A percentile compares a stretch with the other conserved stretches of the same genome.
Conservation (phyloP, 352 stramenopile genomes). For the Bremia lactucae region DNA sequence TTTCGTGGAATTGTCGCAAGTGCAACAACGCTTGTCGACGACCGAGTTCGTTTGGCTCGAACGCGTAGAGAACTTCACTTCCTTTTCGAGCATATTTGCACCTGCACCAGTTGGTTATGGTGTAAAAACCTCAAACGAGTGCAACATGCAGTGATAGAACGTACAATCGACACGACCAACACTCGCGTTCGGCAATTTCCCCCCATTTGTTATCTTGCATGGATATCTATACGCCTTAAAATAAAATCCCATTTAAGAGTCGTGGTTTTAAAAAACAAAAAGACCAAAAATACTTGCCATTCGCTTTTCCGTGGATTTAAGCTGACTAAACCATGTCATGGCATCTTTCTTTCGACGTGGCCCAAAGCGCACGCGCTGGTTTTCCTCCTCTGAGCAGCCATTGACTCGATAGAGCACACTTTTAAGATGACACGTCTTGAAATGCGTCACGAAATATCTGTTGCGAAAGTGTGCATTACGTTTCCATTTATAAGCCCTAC, state of each 20-base stretch:
- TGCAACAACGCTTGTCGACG: constrained; percentile 53
- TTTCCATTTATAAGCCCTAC: background rate
- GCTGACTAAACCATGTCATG: constrained; percentile 55
- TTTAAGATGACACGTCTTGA: constrained; percentile 72
- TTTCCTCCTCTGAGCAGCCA: constrained; percentile 59
- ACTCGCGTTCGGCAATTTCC: constrained; percentile 63
- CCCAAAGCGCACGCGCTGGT: constrained; percentile 60
- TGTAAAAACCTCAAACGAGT: constrained; percentile 1
- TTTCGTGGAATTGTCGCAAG: constrained; percentile 45
- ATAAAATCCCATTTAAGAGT: too few species aligned
- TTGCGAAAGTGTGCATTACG: too few species aligned
- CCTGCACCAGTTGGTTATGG: constrained; percentile 8
- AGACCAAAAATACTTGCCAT: constrained; percentile 28
- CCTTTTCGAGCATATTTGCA: constrained; percentile 30
- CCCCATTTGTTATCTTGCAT: constrained; percentile 83
- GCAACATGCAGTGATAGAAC: too few species aligned
- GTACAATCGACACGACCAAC: constrained; percentile 60
- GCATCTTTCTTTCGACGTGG: constrained; percentile 61
- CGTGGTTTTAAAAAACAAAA: too few species aligned
- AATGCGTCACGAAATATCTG: constrained; percentile 75
- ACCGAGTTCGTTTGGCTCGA: constrained; percentile 50
- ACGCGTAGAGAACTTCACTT: constrained; percentile 48
- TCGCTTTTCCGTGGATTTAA: constrained; percentile 80
- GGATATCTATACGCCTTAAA: constrained; percentile 63
- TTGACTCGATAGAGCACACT: constrained; percentile 75